Base-by-base conservation (phyloP, 768 basidiomycete species). In the Pulveroboletus sp. region DNA sequence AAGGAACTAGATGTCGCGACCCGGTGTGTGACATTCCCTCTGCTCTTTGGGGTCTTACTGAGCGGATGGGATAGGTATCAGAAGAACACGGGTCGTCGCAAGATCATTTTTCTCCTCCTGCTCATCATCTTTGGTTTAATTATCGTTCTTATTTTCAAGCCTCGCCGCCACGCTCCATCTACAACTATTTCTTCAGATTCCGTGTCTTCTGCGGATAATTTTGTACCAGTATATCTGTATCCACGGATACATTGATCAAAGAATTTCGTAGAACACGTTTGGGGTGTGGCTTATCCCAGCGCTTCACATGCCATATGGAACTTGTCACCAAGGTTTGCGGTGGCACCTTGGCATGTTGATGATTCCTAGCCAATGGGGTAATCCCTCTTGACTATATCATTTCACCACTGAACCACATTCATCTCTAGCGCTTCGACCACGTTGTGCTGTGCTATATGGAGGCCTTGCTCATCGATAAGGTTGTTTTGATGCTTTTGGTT, bases 91-190 rank as follows among this genome's bases (percentile, higher is more conserved):
- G 94, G 95, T 35, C 80, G 91, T 62, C 79, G 95, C 70, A 85
- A 88, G 66, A 92, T 93, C 68, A 98, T 99, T 49, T 87, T 98
- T 64, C 77, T 98, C 40, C 79, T 99, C 34, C 53, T 97, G 40
- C 78, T 99, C 32, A 79, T 95, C 63, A 94, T 98, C 60, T 79
- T 94, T 61, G 91, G 87, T 13, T 79, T 94, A 48, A 78, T 95
- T 60, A 60, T 97, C 53, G 81, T 94, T 41, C 78, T 99, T 61
- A 87, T 97, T 49, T 91, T 95, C 76, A 97, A 97, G 73, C 93
- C 94, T 37, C 84, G 82, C 65, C 73, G 77, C 58, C 80, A 75
- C 49, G 55, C 65, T 40, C 51, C 69, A 47, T 45, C 73, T 43
- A 54, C 70, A 38, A 55, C 66, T 34, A 52, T 51, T 14, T 37